A percentile compares a stretch with the other conserved stretches of the same genome.
Evolutionary conservation across 176 grass and related monocot species (phyloP).

Genomic region (Cocos nucifera): DNA sequence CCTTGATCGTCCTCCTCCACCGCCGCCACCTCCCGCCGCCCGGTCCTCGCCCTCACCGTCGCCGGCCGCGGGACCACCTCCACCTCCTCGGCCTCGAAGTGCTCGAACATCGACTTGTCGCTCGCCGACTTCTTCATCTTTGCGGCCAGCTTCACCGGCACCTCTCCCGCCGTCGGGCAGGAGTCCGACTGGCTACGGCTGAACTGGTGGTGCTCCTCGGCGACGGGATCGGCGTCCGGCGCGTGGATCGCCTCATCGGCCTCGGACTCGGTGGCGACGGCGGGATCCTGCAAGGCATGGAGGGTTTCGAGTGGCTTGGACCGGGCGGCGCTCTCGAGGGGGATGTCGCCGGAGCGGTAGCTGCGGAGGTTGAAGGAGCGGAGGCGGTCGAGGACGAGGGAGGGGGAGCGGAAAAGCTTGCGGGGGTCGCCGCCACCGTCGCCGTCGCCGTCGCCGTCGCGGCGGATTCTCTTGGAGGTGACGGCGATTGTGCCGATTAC

Average conservation of each 20-base stretch:
- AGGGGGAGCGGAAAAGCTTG: background rate
- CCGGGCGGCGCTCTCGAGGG: background rate
- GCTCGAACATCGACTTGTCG: conserved; percentile 60
- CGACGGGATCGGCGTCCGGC: too few species aligned
- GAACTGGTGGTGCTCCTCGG: conserved; percentile 14
- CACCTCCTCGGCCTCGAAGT: conserved; percentile 41
- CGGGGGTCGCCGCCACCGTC: background rate
- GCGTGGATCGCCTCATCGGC: too few species aligned
- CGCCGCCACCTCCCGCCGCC: background rate
- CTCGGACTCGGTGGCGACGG: too few species aligned
- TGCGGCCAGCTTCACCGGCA: conserved; percentile 24
- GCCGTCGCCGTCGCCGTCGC: background rate
- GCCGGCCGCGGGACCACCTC: conserved; percentile 1
- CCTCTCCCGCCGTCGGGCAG: conserved; percentile 14
- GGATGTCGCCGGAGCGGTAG: background rate
- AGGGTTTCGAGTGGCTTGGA: background rate
- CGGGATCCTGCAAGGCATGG: too few species aligned
- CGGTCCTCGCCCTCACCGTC: background rate
- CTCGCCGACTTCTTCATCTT: conserved; percentile 78
- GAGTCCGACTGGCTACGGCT: conserved; percentile 52
- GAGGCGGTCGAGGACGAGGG: background rate
- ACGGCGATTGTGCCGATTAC: conserved; percentile 97
- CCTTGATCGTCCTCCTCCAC: conserved; percentile 32
- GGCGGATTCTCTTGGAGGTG: conserved; percentile 39
- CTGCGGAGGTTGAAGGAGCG: background rate